Evolutionary conservation across 164 flowering plant genomes (phyloP), one percentile per base, ranked within the genome.

Genomic region (Platanus orientalis): DNA sequence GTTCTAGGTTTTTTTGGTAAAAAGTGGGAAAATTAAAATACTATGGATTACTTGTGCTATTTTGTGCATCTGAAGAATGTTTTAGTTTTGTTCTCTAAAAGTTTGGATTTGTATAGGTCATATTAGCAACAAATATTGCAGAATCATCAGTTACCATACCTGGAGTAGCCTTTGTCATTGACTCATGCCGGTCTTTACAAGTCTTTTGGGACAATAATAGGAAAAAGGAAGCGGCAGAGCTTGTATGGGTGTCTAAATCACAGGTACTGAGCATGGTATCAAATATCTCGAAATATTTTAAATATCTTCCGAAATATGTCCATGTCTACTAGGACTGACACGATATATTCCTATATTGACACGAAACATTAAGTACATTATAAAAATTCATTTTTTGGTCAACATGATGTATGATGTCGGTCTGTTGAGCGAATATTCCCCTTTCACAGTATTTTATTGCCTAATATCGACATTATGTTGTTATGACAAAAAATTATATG

Each of bases 61-160:
- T 14, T 44, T 44, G 49, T 19, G 20, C 19, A 44, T 44, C n/a
- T 44, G 12, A 44, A 44, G 19, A 44, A 44, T 44, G 20, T 16
- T 14, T 4, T 44, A 12, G 49, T 14, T 0, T 49, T 49, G 49
- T 49, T 49, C 26, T 21, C 10, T 20, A 20, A 36, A 64, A 54
- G 14, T 39, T 48, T 28, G 44, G 47, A 47, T 67, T 60, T 67
- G 14, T 53, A 56, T 71, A 91, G 99, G 95, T 94, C n/a, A 94
- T 94, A 68, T 71, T 94, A 70, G 99, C 99, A 26, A 94, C 99
- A 65, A 94, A 94, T 69, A 94, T 94, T 82, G 99, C 99, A 28
- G 97, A 94, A 61, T 94, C 99, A 34, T 94, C 99, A 25, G 99
- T 94, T n/a, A 94, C 99, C 39, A 94, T 94, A 64, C 99, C 99